Evolutionary conservation across 768 basidiomycete genomes (phyloP).

Genomic region (Pleurotus pulmonarius): DNA sequence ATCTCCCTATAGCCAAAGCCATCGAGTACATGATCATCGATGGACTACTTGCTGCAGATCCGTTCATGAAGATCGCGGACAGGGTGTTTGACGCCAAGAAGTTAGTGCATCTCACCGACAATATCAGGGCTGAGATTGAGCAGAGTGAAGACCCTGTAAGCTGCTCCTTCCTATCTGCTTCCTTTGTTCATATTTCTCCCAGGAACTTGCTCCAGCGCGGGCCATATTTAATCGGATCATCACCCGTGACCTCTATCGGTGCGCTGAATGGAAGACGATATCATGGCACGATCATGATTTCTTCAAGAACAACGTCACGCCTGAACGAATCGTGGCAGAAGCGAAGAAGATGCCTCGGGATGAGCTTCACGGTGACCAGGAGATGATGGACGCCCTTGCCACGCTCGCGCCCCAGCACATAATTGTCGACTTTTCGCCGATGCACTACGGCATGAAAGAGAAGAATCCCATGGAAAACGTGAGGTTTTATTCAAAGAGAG

Average conservation of each 20-base stretch:
- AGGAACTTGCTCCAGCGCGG: constrained; percentile 61
- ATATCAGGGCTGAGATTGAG: constrained; percentile 61
- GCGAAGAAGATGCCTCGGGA: constrained; percentile 25
- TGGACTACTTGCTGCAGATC: constrained; percentile 64
- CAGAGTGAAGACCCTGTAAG: constrained; percentile 46
- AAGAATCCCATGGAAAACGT: constrained; percentile 66
- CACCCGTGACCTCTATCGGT: constrained; percentile 62
- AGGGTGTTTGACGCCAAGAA: constrained; percentile 52
- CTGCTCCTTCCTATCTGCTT: not conserved
- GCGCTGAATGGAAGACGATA: constrained; percentile 60
- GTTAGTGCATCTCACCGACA: constrained; percentile 66
- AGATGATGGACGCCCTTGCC: constrained; percentile 18
- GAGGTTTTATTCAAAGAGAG: constrained; percentile 70
- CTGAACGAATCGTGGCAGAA: constrained; percentile 38
- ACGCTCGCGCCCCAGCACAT: constrained; percentile 45
- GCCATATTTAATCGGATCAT: constrained; percentile 60
- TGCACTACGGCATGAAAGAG: constrained; percentile 78
- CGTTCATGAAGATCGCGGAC: constrained; percentile 54
- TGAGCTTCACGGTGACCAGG: constrained; percentile 9
- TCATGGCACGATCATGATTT: constrained; percentile 33
- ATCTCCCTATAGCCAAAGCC: constrained; percentile 51
- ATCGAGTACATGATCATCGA: constrained; percentile 88
- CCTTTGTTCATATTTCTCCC: not conserved
- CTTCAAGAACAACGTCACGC: constrained; percentile 37
- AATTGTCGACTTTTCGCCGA: constrained; percentile 56